A percentile compares a stretch with the other conserved stretches of the same genome.
phyloP scores from a whole-genome alignment of 805 yeast genomes.

The Cephaloascus albidus region DNA sequence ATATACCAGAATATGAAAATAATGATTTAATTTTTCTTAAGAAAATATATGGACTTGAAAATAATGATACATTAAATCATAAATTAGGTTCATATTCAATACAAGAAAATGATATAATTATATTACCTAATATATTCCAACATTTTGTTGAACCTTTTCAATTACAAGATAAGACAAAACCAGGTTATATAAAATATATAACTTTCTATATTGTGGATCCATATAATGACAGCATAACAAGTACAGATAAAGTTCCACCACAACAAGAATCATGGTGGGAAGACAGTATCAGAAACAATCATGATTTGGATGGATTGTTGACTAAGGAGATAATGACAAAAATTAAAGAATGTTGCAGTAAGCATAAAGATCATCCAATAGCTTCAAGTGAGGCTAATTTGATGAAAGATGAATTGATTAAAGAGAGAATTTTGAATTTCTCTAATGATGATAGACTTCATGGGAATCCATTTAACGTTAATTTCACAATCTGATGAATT shows the following conservation, averaged over 20 bases:
- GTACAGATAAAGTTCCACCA: slow-evolving; percentile 25
- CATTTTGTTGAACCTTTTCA: slow-evolving; percentile 30
- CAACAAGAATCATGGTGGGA: slow-evolving; percentile 26
- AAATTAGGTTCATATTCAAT: slow-evolving; percentile 16
- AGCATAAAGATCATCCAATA: no score
- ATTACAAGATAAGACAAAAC: slow-evolving; percentile 21
- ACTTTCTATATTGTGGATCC: slow-evolving; percentile 32
- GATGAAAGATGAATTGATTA: no score
- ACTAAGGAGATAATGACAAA: neutral
- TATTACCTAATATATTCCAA: slow-evolving; percentile 29
- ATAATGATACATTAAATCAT: slow-evolving; percentile 15
- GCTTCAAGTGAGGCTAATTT: no score
- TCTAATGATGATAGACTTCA: no score
- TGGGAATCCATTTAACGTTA: no score
- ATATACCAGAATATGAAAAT: slow-evolving; percentile 25
- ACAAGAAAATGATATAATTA: slow-evolving; percentile 15
- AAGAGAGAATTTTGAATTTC: no score
- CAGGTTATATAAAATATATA: slow-evolving; percentile 27
- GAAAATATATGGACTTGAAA: slow-evolving; percentile 17
- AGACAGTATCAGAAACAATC: neutral
- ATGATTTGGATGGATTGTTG: neutral
- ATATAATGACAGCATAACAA: slow-evolving; percentile 13
- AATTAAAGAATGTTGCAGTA: no score
- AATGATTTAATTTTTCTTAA: slow-evolving; percentile 15
- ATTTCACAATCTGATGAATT: no score